phyloP scores from a whole-genome alignment of 2,329 filamentous ascomycete species.

The Cercospora nicotianae region DNA sequence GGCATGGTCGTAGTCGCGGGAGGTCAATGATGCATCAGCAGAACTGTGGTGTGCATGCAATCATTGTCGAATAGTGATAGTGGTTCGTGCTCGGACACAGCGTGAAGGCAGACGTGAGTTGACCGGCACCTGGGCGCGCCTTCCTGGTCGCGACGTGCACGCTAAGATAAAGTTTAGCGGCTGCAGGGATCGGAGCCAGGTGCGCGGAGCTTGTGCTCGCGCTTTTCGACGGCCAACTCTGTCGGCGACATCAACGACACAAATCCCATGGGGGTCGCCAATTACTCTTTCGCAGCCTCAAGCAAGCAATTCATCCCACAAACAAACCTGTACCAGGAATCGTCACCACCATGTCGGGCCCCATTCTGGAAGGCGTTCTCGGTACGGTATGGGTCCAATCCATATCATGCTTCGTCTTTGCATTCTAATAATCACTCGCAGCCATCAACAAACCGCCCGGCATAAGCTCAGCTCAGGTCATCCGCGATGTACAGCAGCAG shows the following conservation, averaged over 20 bases:
- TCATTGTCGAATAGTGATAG: slow-evolving; percentile 2
- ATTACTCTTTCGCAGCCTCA: slow-evolving; percentile 29
- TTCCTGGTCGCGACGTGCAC: slow-evolving; percentile 4
- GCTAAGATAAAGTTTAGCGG: background rate
- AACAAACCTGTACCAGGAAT: slow-evolving; percentile 1
- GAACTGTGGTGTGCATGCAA: slow-evolving; percentile 10
- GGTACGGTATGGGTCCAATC: slow-evolving; percentile 46
- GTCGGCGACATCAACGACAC: background rate
- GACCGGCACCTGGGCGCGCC: background rate
- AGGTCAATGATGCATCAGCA: background rate
- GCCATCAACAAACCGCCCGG: slow-evolving; percentile 91
- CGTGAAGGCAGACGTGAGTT: background rate
- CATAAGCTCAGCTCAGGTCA: slow-evolving; percentile 83
- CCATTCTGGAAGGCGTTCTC: slow-evolving; percentile 60
- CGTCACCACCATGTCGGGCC: slow-evolving; percentile 21
- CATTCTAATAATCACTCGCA: slow-evolving; percentile 42
- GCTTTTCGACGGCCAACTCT: background rate
- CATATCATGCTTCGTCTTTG: slow-evolving; percentile 9
- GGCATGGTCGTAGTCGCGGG: slow-evolving; percentile 31
- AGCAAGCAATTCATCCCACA: slow-evolving; percentile 12
- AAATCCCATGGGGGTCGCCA: slow-evolving; percentile 28
- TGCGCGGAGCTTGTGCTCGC: background rate
- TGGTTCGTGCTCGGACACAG: background rate
- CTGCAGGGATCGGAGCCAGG: background rate
- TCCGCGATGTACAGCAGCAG: slow-evolving; percentile 80